Evolutionary conservation across 1,284 basidiomycete species (phyloP).

Genomic region (Cutaneotrichosporon sp.): DNA sequence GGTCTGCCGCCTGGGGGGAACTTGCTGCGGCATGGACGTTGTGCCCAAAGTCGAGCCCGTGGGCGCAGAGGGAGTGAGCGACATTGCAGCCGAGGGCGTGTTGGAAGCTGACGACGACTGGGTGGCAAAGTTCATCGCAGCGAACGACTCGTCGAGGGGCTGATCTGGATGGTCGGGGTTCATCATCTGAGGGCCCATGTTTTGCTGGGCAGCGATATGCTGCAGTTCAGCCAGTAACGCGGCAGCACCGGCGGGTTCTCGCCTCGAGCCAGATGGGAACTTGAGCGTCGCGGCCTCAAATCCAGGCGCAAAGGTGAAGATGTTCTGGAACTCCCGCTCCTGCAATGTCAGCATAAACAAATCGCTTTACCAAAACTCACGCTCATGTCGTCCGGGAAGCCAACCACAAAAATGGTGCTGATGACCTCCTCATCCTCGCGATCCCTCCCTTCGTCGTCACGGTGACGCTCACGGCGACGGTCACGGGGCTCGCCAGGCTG

Average conservation of each 20-base stretch:
- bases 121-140: slow-evolving; percentile 34
- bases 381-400: slow-evolving; percentile 98
- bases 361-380: slow-evolving; percentile 61
- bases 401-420: slow-evolving; percentile 96
- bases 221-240: slow-evolving; percentile 37
- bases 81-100: slow-evolving; percentile 44
- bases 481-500: slow-evolving; percentile 19
- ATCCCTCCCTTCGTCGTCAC: slow-evolving; percentile 30
- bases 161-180: slow-evolving; percentile 14
- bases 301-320: slow-evolving; percentile 93
- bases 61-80: slow-evolving; percentile 52
- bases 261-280: slow-evolving; percentile 58
- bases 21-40: slow-evolving; percentile 16
- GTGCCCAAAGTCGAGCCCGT: slow-evolving; percentile 30
- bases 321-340: slow-evolving; percentile 98
- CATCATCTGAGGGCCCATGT: slow-evolving; percentile 7
- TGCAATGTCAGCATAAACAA: slow-evolving; percentile 38
- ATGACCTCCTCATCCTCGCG: slow-evolving; percentile 70
- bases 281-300: slow-evolving; percentile 98
- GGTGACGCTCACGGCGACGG: slow-evolving; percentile 17
- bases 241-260: slow-evolving; percentile 26
- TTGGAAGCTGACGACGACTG: slow-evolving; percentile 37
- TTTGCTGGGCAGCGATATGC: slow-evolving; percentile 34
- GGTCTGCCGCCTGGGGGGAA: slow-evolving; percentile 64
- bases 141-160: slow-evolving; percentile 37